phyloP scores from a whole-genome alignment of 345 rosid genomes.

The Pugionium cornutum region DNA sequence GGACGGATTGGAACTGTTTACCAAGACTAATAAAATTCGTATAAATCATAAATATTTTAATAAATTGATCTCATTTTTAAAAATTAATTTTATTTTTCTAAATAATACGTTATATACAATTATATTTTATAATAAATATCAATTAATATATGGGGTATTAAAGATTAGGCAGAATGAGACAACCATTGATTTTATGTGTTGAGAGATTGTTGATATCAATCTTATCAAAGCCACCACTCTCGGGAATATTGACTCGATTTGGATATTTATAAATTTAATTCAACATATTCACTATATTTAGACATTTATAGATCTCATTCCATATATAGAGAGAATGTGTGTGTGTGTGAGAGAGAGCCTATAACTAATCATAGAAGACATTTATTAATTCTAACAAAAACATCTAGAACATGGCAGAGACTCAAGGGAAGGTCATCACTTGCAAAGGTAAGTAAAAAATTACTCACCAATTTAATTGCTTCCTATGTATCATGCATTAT shows the following conservation, averaged over 20 bases:
- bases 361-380: no score
- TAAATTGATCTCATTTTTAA: no score
- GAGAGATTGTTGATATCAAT: not conserved
- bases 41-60: no score
- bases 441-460: conserved; percentile 34
- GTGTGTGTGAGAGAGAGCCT: no score
- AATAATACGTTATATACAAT: no score
- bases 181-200: not conserved
- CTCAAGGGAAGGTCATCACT: conserved; percentile 39
- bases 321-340: not conserved
- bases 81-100: no score
- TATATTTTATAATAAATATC: no score
- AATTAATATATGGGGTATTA: no score
- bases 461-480: not conserved
- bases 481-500: not conserved
- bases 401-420: conserved; percentile 4
- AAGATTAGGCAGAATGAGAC: no score
- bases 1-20: no score
- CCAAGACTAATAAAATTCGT: no score
- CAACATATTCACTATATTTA: conserved; percentile 18
- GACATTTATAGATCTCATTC: not conserved
- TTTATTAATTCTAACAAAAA: no score
- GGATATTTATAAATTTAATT: conserved; percentile 9
- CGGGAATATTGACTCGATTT: conserved; percentile 28
- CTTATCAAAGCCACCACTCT: conserved; percentile 22